These are phyloP conservation scores for Fusarium liriodendri DNA, from an alignment of 2,329 filamentous ascomycete species.

Conservation along the genomic window DNA sequence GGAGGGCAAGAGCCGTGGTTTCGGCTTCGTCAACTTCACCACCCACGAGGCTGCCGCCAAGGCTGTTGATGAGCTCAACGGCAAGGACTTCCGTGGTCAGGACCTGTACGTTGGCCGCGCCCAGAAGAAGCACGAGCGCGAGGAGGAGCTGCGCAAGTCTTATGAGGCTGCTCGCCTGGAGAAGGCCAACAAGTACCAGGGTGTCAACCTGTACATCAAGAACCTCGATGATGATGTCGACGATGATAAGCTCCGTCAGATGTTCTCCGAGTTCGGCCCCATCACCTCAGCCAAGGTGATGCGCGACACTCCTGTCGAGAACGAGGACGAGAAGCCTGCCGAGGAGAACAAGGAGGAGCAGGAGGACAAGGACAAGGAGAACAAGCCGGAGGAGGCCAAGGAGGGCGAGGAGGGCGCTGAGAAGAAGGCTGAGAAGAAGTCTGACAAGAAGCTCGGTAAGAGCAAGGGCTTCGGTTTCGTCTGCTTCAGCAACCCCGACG, in stretches of 20 bases:
- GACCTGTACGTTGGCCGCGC: slow-evolving; percentile 98
- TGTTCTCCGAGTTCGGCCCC: slow-evolving; percentile 90
- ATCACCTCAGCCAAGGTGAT: slow-evolving; percentile 99
- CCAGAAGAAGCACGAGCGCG: slow-evolving; percentile 99
- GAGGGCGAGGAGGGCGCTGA: slow-evolving; percentile 61
- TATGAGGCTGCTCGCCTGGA: slow-evolving; percentile 97
- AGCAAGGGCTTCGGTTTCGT: slow-evolving; percentile 99
- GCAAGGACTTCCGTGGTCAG: slow-evolving; percentile 91
- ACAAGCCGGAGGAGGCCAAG: slow-evolving; percentile 62
- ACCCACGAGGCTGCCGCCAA: slow-evolving; percentile 87
- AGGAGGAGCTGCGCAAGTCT: slow-evolving; percentile 98
- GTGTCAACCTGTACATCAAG: slow-evolving; percentile 99
- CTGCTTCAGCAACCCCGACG: slow-evolving; percentile 99
- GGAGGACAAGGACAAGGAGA: slow-evolving; percentile 60
- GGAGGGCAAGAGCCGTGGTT: slow-evolving; percentile 94
- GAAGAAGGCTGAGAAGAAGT: slow-evolving; percentile 69
- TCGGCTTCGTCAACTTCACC: slow-evolving; percentile 96
- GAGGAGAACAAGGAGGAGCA: slow-evolving; percentile 64
- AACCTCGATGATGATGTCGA: slow-evolving; percentile 97
- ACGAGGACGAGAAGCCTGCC: slow-evolving; percentile 60
- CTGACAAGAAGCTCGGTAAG: slow-evolving; percentile 84
- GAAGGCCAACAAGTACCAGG: slow-evolving; percentile 99
- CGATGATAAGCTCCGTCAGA: slow-evolving; percentile 95
- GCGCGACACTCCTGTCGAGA: slow-evolving; percentile 78
- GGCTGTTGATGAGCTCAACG: slow-evolving; percentile 92